Percentiles rank a stretch among this genome's conserved stretches.
Conservation (phyloP, 805 yeast genomes). For the Cyberlindnera nakhonratchasimensis region DNA sequence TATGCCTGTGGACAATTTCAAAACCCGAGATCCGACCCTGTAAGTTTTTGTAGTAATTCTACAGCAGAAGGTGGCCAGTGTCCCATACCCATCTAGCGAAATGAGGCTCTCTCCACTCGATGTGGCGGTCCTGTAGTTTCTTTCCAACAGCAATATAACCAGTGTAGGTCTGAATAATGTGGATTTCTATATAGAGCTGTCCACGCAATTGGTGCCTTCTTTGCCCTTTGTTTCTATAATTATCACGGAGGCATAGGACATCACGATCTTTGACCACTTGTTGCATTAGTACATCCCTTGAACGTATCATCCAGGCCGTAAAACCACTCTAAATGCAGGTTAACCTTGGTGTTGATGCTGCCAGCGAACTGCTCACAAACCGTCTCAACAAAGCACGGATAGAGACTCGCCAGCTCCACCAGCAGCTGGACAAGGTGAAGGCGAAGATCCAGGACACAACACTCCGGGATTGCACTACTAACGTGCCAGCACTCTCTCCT, state of each 20-base stretch:
- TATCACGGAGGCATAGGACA: too few relatives aligned
- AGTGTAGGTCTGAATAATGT: too few relatives aligned
- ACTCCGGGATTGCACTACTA: slow-evolving; percentile 37
- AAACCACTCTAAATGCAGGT: neutral
- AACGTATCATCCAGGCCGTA: neutral
- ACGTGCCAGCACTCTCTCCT: slow-evolving; percentile 14
- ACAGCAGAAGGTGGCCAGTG: too few relatives aligned
- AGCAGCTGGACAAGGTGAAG: slow-evolving; percentile 45
- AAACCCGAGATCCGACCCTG: too few relatives aligned
- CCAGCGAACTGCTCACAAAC: slow-evolving; percentile 13
- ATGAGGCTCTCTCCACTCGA: slow-evolving; percentile 8
- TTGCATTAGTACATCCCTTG: neutral
- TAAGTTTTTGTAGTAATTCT: neutral
- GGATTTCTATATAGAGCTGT: too few relatives aligned
- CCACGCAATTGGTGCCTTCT: too few relatives aligned
- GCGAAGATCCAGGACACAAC: slow-evolving; percentile 43
- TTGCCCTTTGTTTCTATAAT: too few relatives aligned
- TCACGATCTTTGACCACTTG: neutral
- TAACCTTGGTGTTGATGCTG: slow-evolving; percentile 3
- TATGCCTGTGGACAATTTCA: neutral
- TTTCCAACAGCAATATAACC: too few relatives aligned
- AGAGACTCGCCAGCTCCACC: slow-evolving; percentile 45
- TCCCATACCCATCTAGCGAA: slow-evolving; percentile 9
- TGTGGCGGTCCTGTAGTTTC: too few relatives aligned
- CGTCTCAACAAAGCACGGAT: slow-evolving; percentile 37